These are phyloP conservation scores for Cladochytrium tenue DNA, from an alignment of 371 early-diverging fungal genomes.

Conservation along the genomic window DNA sequence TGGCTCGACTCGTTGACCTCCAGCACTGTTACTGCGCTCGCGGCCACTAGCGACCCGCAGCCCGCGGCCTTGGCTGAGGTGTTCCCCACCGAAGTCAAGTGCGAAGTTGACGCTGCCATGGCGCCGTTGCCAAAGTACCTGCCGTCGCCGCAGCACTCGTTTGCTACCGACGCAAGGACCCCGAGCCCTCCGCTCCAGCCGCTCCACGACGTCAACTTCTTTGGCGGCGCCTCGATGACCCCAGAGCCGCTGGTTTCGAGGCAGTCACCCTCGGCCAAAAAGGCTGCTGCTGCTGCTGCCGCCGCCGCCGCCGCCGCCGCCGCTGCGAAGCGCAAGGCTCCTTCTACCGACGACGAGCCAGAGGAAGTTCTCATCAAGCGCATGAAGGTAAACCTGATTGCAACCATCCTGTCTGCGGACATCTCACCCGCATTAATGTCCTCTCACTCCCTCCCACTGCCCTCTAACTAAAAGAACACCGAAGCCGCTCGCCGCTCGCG, in stretches of 20 bases:
- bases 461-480: constrained; percentile 19
- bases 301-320: background rate
- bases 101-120: background rate
- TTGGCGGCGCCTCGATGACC: too few species aligned
- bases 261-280: background rate
- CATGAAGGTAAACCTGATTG: background rate
- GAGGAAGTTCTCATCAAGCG: background rate
- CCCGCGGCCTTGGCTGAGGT: background rate
- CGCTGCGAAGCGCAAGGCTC: background rate
- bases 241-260: too few species aligned
- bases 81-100: background rate
- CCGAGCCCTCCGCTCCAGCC: background rate
- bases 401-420: too few species aligned
- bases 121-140: background rate
- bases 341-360: background rate
- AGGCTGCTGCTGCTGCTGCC: background rate
- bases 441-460: background rate
- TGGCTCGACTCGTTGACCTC: background rate
- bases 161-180: background rate
- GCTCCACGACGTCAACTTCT: too few species aligned
- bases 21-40: background rate
- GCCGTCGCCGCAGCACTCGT: background rate
- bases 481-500: constrained; percentile 96
- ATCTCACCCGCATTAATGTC: background rate
- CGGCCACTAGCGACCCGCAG: background rate